These are phyloP conservation scores for Hibiscus mutabilis DNA, from an alignment of 345 rosid genomes.

Conservation along the genomic window DNA sequence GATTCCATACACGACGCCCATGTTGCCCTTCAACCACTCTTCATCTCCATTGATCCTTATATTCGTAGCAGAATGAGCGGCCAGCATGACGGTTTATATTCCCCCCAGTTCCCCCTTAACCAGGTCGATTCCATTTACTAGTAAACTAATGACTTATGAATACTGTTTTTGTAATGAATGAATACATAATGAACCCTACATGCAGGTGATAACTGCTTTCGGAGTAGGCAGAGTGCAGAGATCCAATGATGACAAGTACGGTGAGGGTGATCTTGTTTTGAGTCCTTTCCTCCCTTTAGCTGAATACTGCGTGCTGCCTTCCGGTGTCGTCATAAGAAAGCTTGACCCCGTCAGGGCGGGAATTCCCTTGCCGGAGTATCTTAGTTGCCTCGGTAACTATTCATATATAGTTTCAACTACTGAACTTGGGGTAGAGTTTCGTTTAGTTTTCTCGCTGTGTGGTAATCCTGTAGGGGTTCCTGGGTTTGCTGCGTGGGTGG, in stretches of 20 bases:
- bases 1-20: constrained; percentile 26
- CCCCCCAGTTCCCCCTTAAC: constrained; percentile 20
- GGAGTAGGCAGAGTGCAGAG: constrained; percentile 33
- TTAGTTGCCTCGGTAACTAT: constrained; percentile 27
- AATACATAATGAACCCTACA: background rate
- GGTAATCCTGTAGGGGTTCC: constrained; percentile 16
- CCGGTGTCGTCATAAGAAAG: constrained; percentile 14
- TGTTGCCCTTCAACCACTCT: constrained; percentile 27
- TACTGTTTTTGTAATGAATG: too few relatives aligned
- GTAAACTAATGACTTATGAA: too few relatives aligned
- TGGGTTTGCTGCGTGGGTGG: constrained; percentile 48
- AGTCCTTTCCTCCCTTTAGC: constrained; percentile 20
- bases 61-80: constrained; percentile 31
- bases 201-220: constrained; percentile 21
- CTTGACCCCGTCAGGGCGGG: constrained; percentile 15
- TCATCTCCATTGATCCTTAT: constrained; percentile 39
- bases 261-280: constrained; percentile 24
- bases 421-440: background rate
- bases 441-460: too few relatives aligned
- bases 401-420: background rate
- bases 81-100: constrained; percentile 28
- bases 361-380: constrained; percentile 25
- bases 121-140: constrained; percentile 18
- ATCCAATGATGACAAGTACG: constrained; percentile 25
- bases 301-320: constrained; percentile 26